phyloP scores from a whole-genome alignment of 2,329 filamentous ascomycete genomes.

The Atkinsonella texensis region DNA sequence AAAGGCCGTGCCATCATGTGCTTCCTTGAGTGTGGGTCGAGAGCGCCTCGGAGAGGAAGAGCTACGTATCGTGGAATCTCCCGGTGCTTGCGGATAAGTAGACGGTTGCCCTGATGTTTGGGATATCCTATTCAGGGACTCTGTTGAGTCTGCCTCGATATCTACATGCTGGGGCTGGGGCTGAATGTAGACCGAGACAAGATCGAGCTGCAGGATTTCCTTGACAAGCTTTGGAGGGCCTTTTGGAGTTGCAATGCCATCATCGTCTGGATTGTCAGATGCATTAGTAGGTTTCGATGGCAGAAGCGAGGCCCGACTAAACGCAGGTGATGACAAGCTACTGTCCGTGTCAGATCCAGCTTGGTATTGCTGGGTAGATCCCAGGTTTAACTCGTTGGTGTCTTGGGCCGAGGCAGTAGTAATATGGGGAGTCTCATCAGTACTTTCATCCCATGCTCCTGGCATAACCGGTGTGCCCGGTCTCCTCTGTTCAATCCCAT shows the following conservation, averaged over 20 bases:
- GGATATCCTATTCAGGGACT: conserved; percentile 16
- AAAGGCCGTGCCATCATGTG: background rate
- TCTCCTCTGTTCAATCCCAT: background rate
- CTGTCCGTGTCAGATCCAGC: conserved; percentile 11
- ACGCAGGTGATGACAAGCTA: conserved; percentile 17
- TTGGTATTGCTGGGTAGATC: background rate
- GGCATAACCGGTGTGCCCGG: conserved; percentile 28
- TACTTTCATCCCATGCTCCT: conserved; percentile 34
- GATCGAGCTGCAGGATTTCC: conserved; percentile 37
- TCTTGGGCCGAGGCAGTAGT: background rate
- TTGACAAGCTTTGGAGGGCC: conserved; percentile 43
- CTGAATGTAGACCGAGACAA: conserved; percentile 43
- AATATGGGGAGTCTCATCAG: background rate
- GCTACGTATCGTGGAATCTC: conserved; percentile 42
- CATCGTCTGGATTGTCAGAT: conserved; percentile 6
- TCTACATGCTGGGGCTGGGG: conserved; percentile 34
- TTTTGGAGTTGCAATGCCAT: conserved; percentile 31
- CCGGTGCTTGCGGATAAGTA: conserved; percentile 41
- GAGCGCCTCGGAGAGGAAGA: background rate
- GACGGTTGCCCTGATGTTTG: conserved; percentile 24
- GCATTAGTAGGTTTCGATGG: background rate
- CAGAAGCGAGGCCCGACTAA: conserved; percentile 13
- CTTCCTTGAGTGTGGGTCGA: background rate
- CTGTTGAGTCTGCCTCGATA: conserved; percentile 18
- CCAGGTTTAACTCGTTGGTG: background rate